Percentiles rank a stretch among this genome's conserved stretches.
phyloP scores from a whole-genome alignment of 371 early-diverging fungal species.

The Circinella minor region DNA sequence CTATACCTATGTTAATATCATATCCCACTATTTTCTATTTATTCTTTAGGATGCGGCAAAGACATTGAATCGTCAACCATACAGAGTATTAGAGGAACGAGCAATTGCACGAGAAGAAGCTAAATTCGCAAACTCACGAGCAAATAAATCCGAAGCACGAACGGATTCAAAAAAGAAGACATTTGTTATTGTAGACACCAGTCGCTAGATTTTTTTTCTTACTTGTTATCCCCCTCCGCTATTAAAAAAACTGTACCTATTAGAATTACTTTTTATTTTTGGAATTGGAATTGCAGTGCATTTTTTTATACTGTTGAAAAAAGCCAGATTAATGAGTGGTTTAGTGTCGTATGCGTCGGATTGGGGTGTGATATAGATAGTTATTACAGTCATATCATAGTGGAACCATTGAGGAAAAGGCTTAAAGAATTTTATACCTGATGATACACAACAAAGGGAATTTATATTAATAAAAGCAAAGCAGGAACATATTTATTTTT shows the following conservation, averaged over 20 bases:
- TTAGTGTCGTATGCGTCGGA: no score
- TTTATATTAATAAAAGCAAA: no score
- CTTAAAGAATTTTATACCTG: no score
- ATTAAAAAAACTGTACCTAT: neutral
- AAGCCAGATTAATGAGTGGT: no score
- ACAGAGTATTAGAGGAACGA: constrained; percentile 64
- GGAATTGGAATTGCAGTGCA: neutral
- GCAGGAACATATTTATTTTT: neutral
- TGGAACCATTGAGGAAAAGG: no score
- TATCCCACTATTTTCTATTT: neutral
- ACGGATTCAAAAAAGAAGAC: constrained; percentile 26
- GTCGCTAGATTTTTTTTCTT: constrained; percentile 30
- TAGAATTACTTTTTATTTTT: constrained; percentile 2
- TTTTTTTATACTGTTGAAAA: neutral
- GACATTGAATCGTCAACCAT: constrained; percentile 74
- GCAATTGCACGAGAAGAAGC: constrained; percentile 45
- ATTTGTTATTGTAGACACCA: constrained; percentile 51
- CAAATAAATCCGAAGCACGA: constrained; percentile 18
- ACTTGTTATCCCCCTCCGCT: neutral
- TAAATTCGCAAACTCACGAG: constrained; percentile 31
- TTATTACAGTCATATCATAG: no score
- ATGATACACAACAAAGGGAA: no score
- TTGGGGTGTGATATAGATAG: no score
- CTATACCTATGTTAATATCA: neutral
- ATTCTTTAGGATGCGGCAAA: constrained; percentile 78